phyloP scores from a whole-genome alignment of 176 grass and related monocot species.

The Oryza australiensis region DNA sequence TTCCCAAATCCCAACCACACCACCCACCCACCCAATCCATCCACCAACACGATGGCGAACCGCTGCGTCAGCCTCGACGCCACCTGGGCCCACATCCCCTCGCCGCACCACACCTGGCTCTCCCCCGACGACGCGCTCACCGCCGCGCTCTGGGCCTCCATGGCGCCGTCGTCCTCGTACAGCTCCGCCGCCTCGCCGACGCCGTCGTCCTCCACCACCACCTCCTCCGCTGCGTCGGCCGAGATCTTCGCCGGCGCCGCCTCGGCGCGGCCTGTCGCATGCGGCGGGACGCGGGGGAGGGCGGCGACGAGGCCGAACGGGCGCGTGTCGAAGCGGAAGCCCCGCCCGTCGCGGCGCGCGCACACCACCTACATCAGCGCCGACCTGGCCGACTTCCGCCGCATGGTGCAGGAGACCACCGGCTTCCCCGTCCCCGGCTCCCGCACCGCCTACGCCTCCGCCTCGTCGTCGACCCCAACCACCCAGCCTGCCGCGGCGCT shows the following conservation, averaged over 20 bases:
- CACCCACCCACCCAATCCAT: background rate
- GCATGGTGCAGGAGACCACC: slow-evolving; percentile 62
- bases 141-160: slow-evolving; percentile 34
- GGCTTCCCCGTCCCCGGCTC: slow-evolving; percentile 24
- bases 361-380: slow-evolving; percentile 48
- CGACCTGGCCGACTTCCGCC: slow-evolving; percentile 51
- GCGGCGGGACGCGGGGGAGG: background rate
- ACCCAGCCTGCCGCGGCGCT: too few relatives aligned
- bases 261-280: background rate
- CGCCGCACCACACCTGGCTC: background rate
- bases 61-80: slow-evolving; percentile 34
- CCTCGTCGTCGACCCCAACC: too few relatives aligned
- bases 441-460: background rate
- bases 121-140: slow-evolving; percentile 32
- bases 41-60: slow-evolving; percentile 28
- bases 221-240: slow-evolving; percentile 38
- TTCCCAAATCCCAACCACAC: background rate
- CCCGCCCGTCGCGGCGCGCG: slow-evolving; percentile 37
- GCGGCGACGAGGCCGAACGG: background rate
- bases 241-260: slow-evolving; percentile 14
- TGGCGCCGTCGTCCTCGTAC: background rate
- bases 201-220: slow-evolving; percentile 36
- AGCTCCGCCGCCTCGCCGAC: background rate
- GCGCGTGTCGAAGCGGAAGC: slow-evolving; percentile 44
- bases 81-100: slow-evolving; percentile 30